These are phyloP conservation scores for Amaranthus palmeri DNA, from an alignment of 148 eudicot genomes.

Conservation along the genomic window DNA sequence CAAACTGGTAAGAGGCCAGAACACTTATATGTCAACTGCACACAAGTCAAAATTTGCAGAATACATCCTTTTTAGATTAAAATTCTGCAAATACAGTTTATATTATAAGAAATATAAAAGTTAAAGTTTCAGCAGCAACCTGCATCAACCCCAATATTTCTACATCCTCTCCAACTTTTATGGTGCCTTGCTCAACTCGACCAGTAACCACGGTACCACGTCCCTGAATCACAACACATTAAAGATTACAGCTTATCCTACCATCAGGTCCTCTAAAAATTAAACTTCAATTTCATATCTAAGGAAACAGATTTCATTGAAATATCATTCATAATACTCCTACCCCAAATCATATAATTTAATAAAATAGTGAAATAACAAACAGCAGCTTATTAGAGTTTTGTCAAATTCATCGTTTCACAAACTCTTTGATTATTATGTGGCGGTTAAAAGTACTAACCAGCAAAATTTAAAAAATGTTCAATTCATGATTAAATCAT, in stretches of 20 bases:
- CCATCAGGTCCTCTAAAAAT: background rate
- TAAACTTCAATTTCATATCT: background rate
- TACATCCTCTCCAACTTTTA: constrained; percentile 89
- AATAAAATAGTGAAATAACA: too few species aligned
- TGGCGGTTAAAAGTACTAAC: too few species aligned
- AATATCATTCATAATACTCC: background rate
- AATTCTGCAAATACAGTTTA: background rate
- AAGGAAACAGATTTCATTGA: background rate
- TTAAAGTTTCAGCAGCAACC: constrained; percentile 35
- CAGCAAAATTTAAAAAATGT: too few species aligned
- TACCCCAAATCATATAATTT: too few species aligned
- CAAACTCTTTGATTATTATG: too few species aligned
- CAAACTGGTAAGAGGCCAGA: background rate
- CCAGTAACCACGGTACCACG: constrained; percentile 99
- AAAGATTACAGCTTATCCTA: background rate
- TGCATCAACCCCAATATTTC: constrained; percentile 82
- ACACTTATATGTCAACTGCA: too few species aligned
- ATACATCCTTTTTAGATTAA: too few species aligned
- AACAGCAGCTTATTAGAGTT: too few species aligned
- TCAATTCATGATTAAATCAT: too few species aligned
- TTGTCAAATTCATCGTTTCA: too few species aligned
- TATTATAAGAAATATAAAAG: background rate
- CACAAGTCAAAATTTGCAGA: too few species aligned
- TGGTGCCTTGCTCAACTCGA: constrained; percentile 86
- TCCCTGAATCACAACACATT: constrained; percentile 46